These are phyloP conservation scores for Zygosaccharomyces pseudobailii DNA, from an alignment of 1,139 yeast genomes.

Conservation along the genomic window DNA sequence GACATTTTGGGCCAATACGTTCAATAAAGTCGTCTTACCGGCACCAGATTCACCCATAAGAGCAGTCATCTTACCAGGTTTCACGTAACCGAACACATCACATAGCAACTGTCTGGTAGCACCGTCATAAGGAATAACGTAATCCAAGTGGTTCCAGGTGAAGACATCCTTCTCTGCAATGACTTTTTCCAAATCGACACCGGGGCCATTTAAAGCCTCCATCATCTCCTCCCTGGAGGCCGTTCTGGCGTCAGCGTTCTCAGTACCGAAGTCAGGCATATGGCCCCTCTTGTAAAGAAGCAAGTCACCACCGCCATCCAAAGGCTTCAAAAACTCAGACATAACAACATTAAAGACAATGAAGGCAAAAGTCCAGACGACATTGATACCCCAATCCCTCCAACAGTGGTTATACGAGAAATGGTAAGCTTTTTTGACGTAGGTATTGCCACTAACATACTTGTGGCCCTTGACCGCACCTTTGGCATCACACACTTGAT, in stretches of 20 bases:
- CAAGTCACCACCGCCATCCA: slow-evolving; percentile 54
- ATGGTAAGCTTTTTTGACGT: slow-evolving; percentile 38
- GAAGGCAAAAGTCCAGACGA: slow-evolving; percentile 53
- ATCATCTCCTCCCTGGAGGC: slow-evolving; percentile 43
- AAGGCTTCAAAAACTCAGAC: slow-evolving; percentile 49
- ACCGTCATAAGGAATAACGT: slow-evolving; percentile 48
- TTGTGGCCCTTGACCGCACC: slow-evolving; percentile 46
- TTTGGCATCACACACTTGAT: slow-evolving; percentile 45
- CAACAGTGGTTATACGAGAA: slow-evolving; percentile 52
- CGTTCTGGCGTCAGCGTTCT: slow-evolving; percentile 40
- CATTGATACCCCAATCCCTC: slow-evolving; percentile 60
- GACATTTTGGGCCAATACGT: slow-evolving; percentile 55
- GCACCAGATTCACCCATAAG: slow-evolving; percentile 71
- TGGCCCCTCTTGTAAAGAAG: slow-evolving; percentile 53
- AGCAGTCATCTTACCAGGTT: slow-evolving; percentile 61
- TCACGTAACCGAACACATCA: slow-evolving; percentile 58
- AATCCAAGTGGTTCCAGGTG: slow-evolving; percentile 52
- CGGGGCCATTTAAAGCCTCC: slow-evolving; percentile 40
- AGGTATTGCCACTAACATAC: slow-evolving; percentile 47
- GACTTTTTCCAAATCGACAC: slow-evolving; percentile 38
- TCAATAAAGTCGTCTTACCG: slow-evolving; percentile 61
- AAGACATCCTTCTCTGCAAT: slow-evolving; percentile 42
- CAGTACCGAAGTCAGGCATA: slow-evolving; percentile 42
- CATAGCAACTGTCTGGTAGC: slow-evolving; percentile 46
- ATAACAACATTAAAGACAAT: slow-evolving; percentile 42